phyloP scores from a whole-genome alignment of 1,284 basidiomycete genomes.

The Lignosus rhinocerotis region DNA sequence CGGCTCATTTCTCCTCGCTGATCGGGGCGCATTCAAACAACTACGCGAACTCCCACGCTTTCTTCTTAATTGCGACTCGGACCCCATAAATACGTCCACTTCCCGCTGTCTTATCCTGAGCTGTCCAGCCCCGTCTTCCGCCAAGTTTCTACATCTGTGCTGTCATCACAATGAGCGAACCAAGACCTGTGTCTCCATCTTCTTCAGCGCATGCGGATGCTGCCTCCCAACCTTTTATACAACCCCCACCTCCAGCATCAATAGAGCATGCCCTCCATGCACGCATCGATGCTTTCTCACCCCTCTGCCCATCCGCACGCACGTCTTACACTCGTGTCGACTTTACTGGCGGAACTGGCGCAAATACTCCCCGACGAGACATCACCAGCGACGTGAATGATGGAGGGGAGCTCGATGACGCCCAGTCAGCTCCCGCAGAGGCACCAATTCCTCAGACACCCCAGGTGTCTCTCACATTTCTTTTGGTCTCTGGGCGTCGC shows the following conservation, averaged over 20 bases:
- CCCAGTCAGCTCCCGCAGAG: constrained; percentile 17
- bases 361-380: constrained; percentile 19
- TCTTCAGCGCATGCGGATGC: neutral
- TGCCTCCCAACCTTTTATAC: neutral
- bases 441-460: constrained; percentile 54
- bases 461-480: constrained; percentile 71
- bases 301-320: constrained; percentile 37
- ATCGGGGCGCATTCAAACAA: constrained; percentile 14
- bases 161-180: constrained; percentile 14
- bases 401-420: constrained; percentile 22
- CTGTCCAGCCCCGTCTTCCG: constrained; percentile 1
- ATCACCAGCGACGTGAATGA: constrained; percentile 19
- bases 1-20: constrained; percentile 10
- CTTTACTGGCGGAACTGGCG: constrained; percentile 24
- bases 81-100: constrained; percentile 19
- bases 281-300: constrained; percentile 28
- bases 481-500: constrained; percentile 73
- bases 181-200: constrained; percentile 4
- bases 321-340: constrained; percentile 41
- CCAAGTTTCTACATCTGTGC: neutral
- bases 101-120: neutral
- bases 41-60: constrained; percentile 24
- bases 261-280: constrained; percentile 20
- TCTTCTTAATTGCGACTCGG: constrained; percentile 17
- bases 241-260: constrained; percentile 9